phyloP scores from a whole-genome alignment of 495 filamentous ascomycete species.

The Penicillium lagena region DNA sequence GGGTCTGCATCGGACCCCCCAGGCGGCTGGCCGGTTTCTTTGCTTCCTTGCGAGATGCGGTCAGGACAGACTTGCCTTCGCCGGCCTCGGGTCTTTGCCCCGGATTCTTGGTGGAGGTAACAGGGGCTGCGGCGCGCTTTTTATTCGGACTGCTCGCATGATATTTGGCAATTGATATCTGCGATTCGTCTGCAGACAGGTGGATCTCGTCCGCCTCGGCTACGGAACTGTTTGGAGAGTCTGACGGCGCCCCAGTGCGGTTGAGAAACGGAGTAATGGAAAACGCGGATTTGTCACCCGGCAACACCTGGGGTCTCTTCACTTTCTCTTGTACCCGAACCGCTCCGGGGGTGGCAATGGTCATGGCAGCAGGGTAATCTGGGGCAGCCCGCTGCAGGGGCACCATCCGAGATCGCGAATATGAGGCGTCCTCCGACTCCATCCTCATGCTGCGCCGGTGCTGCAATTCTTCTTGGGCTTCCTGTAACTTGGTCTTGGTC shows the following conservation, averaged over 20 bases:
- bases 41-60: neutral
- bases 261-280: conserved; percentile 91
- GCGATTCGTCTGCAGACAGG: neutral
- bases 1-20: neutral
- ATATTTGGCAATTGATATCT: neutral
- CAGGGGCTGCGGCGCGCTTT: neutral
- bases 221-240: conserved; percentile 32
- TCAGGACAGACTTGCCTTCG: neutral
- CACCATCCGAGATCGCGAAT: conserved; percentile 29
- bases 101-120: neutral
- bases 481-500: conserved; percentile 65
- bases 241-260: conserved; percentile 53
- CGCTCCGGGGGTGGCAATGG: conserved; percentile 63
- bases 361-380: conserved; percentile 43
- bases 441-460: conserved; percentile 28
- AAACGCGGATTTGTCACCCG: conserved; percentile 83
- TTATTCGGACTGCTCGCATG: neutral
- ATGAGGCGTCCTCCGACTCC: conserved; percentile 12
- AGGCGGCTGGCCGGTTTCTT: conserved; percentile 3
- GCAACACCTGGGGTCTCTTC: conserved; percentile 44
- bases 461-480: conserved; percentile 38
- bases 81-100: conserved; percentile 2
- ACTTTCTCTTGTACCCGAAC: conserved; percentile 48
- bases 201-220: conserved; percentile 22
- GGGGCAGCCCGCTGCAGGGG: conserved; percentile 35